Conservation (phyloP, 306 rosid genomes). For the Cicer judaicum region DNA sequence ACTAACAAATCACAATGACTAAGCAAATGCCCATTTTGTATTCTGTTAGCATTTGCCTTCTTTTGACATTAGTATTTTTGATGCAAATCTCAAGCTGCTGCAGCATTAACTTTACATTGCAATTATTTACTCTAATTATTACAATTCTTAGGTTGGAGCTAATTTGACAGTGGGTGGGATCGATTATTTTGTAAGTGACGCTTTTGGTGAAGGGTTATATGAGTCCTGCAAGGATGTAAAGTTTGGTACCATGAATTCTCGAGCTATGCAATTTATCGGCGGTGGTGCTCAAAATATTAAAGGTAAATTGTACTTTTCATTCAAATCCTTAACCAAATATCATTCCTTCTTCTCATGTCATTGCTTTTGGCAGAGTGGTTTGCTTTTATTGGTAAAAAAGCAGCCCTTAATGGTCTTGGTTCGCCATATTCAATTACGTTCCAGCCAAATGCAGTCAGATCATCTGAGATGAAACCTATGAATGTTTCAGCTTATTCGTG, state of each 20-base stretch:
- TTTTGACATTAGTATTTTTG: conserved; percentile 22
- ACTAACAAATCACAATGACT: conserved; percentile 14
- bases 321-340: conserved; percentile 41
- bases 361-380: conserved; percentile 82
- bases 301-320: conserved; percentile 61
- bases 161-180: conserved; percentile 85
- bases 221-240: conserved; percentile 97
- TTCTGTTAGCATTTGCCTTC: not conserved
- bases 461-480: conserved; percentile 90
- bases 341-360: conserved; percentile 36
- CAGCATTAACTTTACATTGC: conserved; percentile 8
- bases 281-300: conserved; percentile 83
- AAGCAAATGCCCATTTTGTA: conserved; percentile 8
- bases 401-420: conserved; percentile 62
- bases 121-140: conserved; percentile 39
- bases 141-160: conserved; percentile 67
- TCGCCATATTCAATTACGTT: conserved; percentile 86
- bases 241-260: conserved; percentile 89
- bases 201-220: conserved; percentile 92
- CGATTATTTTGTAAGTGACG: conserved; percentile 72
- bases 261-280: conserved; percentile 81
- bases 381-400: conserved; percentile 83
- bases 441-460: conserved; percentile 54
- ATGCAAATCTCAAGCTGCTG: conserved; percentile 34
- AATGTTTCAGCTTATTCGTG: conserved; percentile 92